Conservation (phyloP, 2,329 filamentous ascomycete genomes). For the Monilinia fructigena region DNA sequence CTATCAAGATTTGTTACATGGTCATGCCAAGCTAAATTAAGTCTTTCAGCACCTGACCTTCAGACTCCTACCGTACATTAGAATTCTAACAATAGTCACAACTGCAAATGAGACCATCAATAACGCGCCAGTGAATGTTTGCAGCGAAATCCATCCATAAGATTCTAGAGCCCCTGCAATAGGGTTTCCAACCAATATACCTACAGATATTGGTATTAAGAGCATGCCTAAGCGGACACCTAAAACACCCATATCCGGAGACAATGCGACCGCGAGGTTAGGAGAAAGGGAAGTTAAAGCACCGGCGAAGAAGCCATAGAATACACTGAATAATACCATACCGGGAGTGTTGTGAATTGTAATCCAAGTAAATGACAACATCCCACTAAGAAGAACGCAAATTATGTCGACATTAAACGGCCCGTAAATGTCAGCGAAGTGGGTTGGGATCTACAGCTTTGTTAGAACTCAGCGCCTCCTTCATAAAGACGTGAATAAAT, state of each 20-base stretch:
- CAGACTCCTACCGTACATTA: constrained; percentile 14
- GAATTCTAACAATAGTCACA: neutral
- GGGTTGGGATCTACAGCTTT: constrained; percentile 44
- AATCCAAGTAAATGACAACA: constrained; percentile 51
- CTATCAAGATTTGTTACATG: neutral
- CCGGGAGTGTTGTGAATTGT: constrained; percentile 51
- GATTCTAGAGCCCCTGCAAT: constrained; percentile 41
- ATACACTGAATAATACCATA: constrained; percentile 59
- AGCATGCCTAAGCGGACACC: constrained; percentile 54
- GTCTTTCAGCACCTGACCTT: constrained; percentile 1
- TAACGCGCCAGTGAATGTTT: neutral
- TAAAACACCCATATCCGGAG: constrained; percentile 46
- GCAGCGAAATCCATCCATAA: constrained; percentile 2
- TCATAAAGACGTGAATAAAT: neutral
- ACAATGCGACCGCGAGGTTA: constrained; percentile 13
- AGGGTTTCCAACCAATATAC: constrained; percentile 41
- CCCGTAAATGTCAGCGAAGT: constrained; percentile 51
- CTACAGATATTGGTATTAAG: constrained; percentile 48
- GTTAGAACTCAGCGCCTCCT: neutral
- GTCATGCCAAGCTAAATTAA: neutral
- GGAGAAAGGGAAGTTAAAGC: constrained; percentile 50
- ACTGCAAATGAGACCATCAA: neutral
- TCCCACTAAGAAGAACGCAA: constrained; percentile 50
- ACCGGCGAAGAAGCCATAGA: constrained; percentile 70
- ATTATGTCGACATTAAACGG: constrained; percentile 49